These are phyloP conservation scores for Chrysosporium keratinophilum DNA, from an alignment of 2,329 filamentous ascomycete species.

Conservation along the genomic window DNA sequence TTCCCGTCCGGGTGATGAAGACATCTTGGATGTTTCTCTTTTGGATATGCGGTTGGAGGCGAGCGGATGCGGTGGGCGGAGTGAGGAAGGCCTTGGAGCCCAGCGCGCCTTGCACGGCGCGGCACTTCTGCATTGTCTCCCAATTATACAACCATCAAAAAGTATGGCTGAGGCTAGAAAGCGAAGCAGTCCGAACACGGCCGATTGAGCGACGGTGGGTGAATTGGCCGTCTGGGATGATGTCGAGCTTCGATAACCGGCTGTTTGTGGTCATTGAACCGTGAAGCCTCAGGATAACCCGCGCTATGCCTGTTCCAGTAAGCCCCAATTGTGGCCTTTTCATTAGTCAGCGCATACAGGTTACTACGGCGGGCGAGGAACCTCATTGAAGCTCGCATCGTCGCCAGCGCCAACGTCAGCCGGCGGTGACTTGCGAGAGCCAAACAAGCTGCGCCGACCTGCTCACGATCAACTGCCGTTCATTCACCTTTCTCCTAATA, in stretches of 20 bases:
- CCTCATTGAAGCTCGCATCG: too few species aligned
- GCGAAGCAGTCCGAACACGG: background rate
- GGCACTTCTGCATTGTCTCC: slow-evolving; percentile 39
- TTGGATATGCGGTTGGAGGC: slow-evolving; percentile 34
- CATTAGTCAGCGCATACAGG: too few species aligned
- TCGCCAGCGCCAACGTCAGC: too few species aligned
- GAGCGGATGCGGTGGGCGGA: slow-evolving; percentile 21
- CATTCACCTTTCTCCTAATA: too few species aligned
- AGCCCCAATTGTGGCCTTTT: background rate
- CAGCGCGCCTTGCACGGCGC: slow-evolving; percentile 34
- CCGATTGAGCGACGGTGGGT: background rate
- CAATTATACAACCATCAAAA: slow-evolving; percentile 10
- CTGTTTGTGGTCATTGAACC: background rate
- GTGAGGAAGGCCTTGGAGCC: slow-evolving; percentile 31
- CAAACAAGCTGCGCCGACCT: too few species aligned
- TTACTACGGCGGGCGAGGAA: too few species aligned
- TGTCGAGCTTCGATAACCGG: background rate
- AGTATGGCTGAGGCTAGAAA: background rate
- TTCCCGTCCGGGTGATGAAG: slow-evolving; percentile 87
- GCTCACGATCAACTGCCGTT: too few species aligned
- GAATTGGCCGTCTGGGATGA: background rate
- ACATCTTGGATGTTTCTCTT: slow-evolving; percentile 62
- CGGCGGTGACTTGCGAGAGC: too few species aligned
- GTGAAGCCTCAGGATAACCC: background rate
- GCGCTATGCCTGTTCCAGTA: background rate